Percentiles rank a stretch among this genome's conserved stretches.
Evolutionary conservation across 2,329 filamentous ascomycete species (phyloP).

Genomic region (Ophiosphaerella korrae): DNA sequence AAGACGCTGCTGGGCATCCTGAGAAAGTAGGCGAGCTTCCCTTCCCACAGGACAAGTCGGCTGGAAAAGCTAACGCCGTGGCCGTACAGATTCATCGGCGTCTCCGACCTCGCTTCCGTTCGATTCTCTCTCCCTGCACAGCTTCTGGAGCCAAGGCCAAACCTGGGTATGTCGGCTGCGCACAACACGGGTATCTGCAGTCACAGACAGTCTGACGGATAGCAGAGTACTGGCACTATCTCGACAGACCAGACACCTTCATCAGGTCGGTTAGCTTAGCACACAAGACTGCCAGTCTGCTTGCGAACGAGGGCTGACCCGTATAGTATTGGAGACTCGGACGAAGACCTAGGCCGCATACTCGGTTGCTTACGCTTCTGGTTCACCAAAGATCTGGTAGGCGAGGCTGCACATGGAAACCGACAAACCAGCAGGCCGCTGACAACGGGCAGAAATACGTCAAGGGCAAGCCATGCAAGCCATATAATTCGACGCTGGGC

Average conservation of each 20-base stretch:
- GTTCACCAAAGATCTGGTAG: constrained; percentile 93
- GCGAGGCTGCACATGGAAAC: constrained; percentile 14
- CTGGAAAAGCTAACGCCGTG: constrained; percentile 35
- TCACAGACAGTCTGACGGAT: constrained; percentile 26
- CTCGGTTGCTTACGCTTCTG: constrained; percentile 93
- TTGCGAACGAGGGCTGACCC: constrained; percentile 42
- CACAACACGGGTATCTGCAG: neutral
- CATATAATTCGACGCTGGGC: constrained; percentile 94
- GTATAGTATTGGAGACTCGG: constrained; percentile 77
- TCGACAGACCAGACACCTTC: constrained; percentile 93
- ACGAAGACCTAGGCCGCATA: constrained; percentile 91
- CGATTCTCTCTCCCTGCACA: constrained; percentile 96
- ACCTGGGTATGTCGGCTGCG: constrained; percentile 65
- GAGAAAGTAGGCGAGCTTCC: constrained; percentile 67
- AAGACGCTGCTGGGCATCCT: constrained; percentile 87
- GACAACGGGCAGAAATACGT: constrained; percentile 77
- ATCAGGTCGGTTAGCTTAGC: constrained; percentile 55
- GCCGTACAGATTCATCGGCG: constrained; percentile 81
- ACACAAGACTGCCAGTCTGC: neutral
- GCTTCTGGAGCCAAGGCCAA: constrained; percentile 92
- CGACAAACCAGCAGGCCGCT: constrained; percentile 16
- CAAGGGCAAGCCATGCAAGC: constrained; percentile 98
- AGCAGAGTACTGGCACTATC: constrained; percentile 95
- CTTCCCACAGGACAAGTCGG: neutral
- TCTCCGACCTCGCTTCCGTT: constrained; percentile 91